Evolutionary conservation across 495 filamentous ascomycete genomes (phyloP), one percentile per base, ranked within the genome.

Genomic region (Penicillium parvum): DNA sequence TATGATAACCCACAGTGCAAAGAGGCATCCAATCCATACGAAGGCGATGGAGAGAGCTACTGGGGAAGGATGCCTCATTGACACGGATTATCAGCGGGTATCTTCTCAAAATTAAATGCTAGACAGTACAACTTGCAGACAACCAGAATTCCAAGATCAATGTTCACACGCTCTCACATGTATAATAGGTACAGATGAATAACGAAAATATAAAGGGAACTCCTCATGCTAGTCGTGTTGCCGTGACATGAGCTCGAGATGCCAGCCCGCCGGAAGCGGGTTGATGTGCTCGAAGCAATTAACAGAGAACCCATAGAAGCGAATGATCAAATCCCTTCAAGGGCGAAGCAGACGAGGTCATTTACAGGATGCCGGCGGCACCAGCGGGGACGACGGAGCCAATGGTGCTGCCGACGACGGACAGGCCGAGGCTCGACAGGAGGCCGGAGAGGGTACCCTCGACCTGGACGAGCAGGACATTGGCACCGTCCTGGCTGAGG

Each of bases 1-100:
- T 73, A 79, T 49, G 54, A 69, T 18, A 55, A 67, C 14, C 80
- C 80, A 1, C 58, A 61, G 29, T 82, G 78, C 43, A 54, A 49
- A 30, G 65, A 69, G 45, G 50, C 40, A 8, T 45, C 40, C 4
- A 53, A 55, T 6, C 57, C 57, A 3, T 52, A 52, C 26, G 41
- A 46, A 11, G 40, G 45, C 5, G 40, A 53, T 9, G 66, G 63
- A 5, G 53, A 61, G 32, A 51, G 53, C 19, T 73, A 73, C 33
- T 73, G 70, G 70, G 61, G 63, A 10, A 40, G 42, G 11, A 25
- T 50, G 15, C 43, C 37, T 25, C 21, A 12, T 22, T 57, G 27
- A 49, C 40, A n/a, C n/a, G n/a, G n/a, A n/a, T n/a, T n/a, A n/a
- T n/a, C n/a, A n/a, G n/a, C n/a, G n/a, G n/a, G n/a, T n/a, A n/a